These are phyloP conservation scores for Fusarium liriodendri DNA, from an alignment of 2,329 filamentous ascomycete genomes.

Conservation along the genomic window DNA sequence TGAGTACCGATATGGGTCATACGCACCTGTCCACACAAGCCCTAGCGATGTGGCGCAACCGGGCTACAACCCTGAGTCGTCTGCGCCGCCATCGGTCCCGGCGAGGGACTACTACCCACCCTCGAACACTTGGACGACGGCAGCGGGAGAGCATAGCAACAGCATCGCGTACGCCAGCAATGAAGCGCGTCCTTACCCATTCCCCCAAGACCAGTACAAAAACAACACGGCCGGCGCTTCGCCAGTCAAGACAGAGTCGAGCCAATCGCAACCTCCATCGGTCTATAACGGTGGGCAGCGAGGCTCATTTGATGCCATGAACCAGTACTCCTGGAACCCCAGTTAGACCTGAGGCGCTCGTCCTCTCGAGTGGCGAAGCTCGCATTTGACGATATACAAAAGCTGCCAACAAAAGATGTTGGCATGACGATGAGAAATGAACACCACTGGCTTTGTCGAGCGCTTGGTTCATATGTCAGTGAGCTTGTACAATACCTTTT, in stretches of 20 bases:
- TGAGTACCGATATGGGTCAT: conserved; percentile 69
- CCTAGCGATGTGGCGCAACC: conserved; percentile 49
- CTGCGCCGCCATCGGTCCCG: conserved; percentile 41
- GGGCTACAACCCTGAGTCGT: conserved; percentile 47
- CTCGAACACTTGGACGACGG: conserved; percentile 63
- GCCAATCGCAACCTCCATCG: conserved; percentile 53
- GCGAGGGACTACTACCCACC: conserved; percentile 67
- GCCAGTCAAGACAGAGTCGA: conserved; percentile 50
- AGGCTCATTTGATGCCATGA: conserved; percentile 61
- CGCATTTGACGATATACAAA: conserved; percentile 37
- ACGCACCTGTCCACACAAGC: conserved; percentile 44
- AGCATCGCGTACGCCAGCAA: conserved; percentile 58
- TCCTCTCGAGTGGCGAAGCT: conserved; percentile 22
- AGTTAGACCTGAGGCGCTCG: conserved; percentile 49
- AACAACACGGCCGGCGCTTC: conserved; percentile 39
- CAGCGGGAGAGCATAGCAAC: conserved; percentile 59
- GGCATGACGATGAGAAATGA: conserved; percentile 36
- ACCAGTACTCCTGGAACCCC: conserved; percentile 69
- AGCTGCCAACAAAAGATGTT: conserved; percentile 29
- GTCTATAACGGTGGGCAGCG: conserved; percentile 54
- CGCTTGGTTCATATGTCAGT: conserved; percentile 38
- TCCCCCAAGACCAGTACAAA: conserved; percentile 62
- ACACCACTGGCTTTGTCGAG: conserved; percentile 34
- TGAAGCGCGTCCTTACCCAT: conserved; percentile 62
- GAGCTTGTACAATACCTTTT: conserved; percentile 44